phyloP scores from a whole-genome alignment of 305 asterid genomes.

The Petunia hybrid region DNA sequence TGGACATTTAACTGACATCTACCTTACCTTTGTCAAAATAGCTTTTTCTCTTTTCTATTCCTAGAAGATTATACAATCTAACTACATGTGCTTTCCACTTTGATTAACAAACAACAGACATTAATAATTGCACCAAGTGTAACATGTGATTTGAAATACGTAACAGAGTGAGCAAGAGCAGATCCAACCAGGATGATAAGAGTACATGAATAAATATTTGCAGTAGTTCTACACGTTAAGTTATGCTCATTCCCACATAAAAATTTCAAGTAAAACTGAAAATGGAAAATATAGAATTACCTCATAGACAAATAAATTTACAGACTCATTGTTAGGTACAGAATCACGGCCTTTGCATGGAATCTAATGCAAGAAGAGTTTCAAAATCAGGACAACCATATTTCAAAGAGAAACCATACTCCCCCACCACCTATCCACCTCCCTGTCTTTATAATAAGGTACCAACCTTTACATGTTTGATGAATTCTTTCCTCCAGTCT shows the following conservation, averaged over 20 bases:
- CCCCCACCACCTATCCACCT: background rate
- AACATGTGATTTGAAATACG: background rate
- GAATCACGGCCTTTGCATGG: constrained; percentile 98
- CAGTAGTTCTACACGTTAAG: background rate
- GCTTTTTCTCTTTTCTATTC: constrained; percentile 12
- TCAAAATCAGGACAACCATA: constrained; percentile 35
- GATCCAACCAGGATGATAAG: background rate
- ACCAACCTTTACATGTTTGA: constrained; percentile 93
- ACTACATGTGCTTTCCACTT: constrained; percentile 12
- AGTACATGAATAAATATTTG: constrained; percentile 12
- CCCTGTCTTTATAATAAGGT: constrained; percentile 25
- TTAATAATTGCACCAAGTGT: constrained; percentile 17
- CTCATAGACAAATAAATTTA: constrained; percentile 87
- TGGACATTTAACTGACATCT: background rate
- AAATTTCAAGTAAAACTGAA: constrained; percentile 18
- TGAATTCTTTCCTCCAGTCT: constrained; percentile 82
- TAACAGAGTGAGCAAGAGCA: too few relatives aligned
- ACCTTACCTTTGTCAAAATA: background rate
- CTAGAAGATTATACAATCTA: constrained; percentile 23
- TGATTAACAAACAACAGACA: constrained; percentile 19
- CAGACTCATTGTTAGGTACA: constrained; percentile 91
- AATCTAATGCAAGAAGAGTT: constrained; percentile 58
- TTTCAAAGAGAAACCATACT: background rate
- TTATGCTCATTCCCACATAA: constrained; percentile 3
- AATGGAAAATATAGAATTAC: constrained; percentile 47